Percentiles rank a stretch among this genome's conserved stretches.
Conservation (phyloP, 495 filamentous ascomycete genomes). For the Aspergillus affinis region DNA sequence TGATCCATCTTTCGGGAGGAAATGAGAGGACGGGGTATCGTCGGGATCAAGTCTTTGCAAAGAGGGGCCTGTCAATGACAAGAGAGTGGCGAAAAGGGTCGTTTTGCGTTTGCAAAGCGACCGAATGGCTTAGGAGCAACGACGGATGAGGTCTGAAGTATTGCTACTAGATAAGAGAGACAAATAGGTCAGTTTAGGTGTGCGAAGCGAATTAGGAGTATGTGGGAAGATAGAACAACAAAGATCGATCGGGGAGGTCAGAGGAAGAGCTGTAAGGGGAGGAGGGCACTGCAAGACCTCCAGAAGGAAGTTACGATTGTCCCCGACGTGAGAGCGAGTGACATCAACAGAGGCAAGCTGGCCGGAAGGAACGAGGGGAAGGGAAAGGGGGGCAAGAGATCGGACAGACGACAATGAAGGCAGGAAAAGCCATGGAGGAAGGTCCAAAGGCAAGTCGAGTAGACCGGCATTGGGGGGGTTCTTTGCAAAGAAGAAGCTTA, state of each 20-base stretch:
- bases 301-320: slow-evolving; percentile 22
- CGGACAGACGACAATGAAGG: slow-evolving; percentile 17
- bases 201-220: slow-evolving; percentile 13
- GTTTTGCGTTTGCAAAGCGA: slow-evolving; percentile 21
- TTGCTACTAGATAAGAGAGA: slow-evolving; percentile 26
- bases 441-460: neutral
- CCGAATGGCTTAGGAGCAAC: slow-evolving; percentile 25
- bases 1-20: slow-evolving; percentile 69
- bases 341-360: slow-evolving; percentile 21
- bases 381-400: slow-evolving; percentile 8
- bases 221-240: slow-evolving; percentile 11
- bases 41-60: slow-evolving; percentile 6
- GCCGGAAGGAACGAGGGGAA: slow-evolving; percentile 14
- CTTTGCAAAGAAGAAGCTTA: slow-evolving; percentile 1
- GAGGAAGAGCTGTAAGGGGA: slow-evolving; percentile 22
- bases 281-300: slow-evolving; percentile 18
- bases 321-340: slow-evolving; percentile 2
- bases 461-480: neutral
- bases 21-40: slow-evolving; percentile 16
- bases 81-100: slow-evolving; percentile 16
- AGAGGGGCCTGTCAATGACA: slow-evolving; percentile 10
- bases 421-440: neutral
- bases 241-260: slow-evolving; percentile 5
- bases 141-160: slow-evolving; percentile 24
- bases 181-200: slow-evolving; percentile 30